Base-by-base conservation (phyloP, 2,329 filamentous ascomycete species). In the Fusarium subglutinans region DNA sequence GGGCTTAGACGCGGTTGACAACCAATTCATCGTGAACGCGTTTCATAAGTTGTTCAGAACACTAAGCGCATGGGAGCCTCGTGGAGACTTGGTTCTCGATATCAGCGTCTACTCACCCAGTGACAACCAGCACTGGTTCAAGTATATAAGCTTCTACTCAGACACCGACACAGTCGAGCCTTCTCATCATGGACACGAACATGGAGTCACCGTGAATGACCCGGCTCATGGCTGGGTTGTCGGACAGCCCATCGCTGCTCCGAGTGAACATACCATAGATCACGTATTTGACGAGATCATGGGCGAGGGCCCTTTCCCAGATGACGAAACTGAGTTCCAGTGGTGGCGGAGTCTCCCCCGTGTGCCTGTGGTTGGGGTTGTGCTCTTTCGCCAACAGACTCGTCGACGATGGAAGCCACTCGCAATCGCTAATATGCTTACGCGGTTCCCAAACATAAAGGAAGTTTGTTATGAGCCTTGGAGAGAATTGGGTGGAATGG, bases 401-500 rank as follows among this genome's bases (percentile, higher is more conserved):
- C 80, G 81, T 64, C 78, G 81, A 69, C 75, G 79, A 77, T 83
- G 81, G 80, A 80, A 79, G 58, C 79, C 78, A 41, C 28, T 56
- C 28, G 72, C 79, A 38, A 75, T 84, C 33, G 72, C 74, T 37
- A 72, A 80, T 20, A 82, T 84, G 75, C 73, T 84, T 65, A 69
- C 79, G 17, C 79, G 79, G 51, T 78, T 83, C 66, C 80, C 82
- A 20, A 79, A 77, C 62, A 64, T 85, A 57, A 77, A 80, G 71
- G 80, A 84, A 69, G 70, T 84, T 71, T 78, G 79, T 59, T 83
- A 82, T 72, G 81, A 84, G 71, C 82, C 81, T 58, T 84, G 82
- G 81, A 81, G 79, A 69, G 80, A 83, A 71, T 81, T 73, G 75
- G 18, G 6, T 61, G 43, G 1, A 14, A 63, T 76, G 14, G 55